Evolutionary conservation across 1,284 basidiomycete genomes (phyloP), one percentile per base, ranked within the genome.

Genomic region (Papiliotrema laurentii): DNA sequence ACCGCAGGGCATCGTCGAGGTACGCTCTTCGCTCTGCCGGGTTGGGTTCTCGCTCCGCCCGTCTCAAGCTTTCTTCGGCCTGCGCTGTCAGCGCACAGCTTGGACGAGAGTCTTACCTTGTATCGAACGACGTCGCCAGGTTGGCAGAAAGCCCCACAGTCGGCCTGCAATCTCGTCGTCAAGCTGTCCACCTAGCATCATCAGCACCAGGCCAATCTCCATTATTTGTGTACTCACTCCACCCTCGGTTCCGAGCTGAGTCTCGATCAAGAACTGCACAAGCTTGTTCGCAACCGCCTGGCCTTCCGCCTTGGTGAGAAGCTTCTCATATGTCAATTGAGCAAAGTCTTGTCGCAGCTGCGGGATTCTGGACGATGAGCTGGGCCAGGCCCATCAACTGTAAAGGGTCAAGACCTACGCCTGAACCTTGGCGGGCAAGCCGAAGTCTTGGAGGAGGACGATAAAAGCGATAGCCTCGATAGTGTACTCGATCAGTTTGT

Each of bases 101-200:
- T 18, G 26, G 4, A 40, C 19, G 26, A 22, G 37, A 31, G 25
- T 53, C 71, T 56, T 55, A 83, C 89, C 79, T 98, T 98, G 79
- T 98, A 97, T 43, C 97, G 76, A 77, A 97, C 87, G 37, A 98
- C 96, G 74, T 99, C 96, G 65, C 97, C 96, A 0, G 94, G 87
- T 62, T 90, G 93, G 73, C 93, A 97, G 80, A 98, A 98, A 18
- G 89, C 89, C 1, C 92, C 93, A 64, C 96, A 99, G 64, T 91
- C 81, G 65, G 88, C 85, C 69, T 98, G 94, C 28, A 98, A 76
- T 46, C 91, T 84, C 61, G 97, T 89, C 63, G 90, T 94, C 63
- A 99, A 88, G 3, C 89, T 89, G 72, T 99, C 96, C 55, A 97
- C 87, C 89, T 92, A n/a, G 63, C 27, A 22, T 50, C 21, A 39